Conservation (phyloP, 2,329 filamentous ascomycete species). For the Aspergillus luchuensis region DNA sequence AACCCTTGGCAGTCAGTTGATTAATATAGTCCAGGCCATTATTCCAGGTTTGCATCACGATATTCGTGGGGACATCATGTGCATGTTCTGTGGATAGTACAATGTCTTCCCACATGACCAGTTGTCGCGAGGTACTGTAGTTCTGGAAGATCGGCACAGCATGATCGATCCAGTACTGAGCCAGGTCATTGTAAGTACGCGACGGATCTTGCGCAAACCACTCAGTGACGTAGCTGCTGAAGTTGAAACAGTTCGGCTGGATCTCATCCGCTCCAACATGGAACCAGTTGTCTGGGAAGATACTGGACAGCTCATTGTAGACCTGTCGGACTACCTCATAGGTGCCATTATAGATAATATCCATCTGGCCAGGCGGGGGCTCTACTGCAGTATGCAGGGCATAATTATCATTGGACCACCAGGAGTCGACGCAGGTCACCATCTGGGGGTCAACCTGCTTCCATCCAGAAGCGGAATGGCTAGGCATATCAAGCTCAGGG, state of each 20-base stretch:
- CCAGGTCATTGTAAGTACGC: slow-evolving; percentile 54
- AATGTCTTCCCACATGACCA: slow-evolving; percentile 63
- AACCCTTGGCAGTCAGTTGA: slow-evolving; percentile 54
- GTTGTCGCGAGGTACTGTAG: slow-evolving; percentile 48
- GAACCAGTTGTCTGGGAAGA: slow-evolving; percentile 58
- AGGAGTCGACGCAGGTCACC: slow-evolving; percentile 58
- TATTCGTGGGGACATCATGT: slow-evolving; percentile 51
- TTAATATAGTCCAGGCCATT: slow-evolving; percentile 54
- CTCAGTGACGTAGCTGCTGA: slow-evolving; percentile 51
- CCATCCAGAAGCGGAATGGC: slow-evolving; percentile 59
- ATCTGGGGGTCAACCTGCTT: slow-evolving; percentile 59
- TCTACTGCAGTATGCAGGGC: slow-evolving; percentile 57
- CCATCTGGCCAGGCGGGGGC: slow-evolving; percentile 60
- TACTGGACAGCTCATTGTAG: slow-evolving; percentile 54
- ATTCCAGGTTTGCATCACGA: slow-evolving; percentile 60
- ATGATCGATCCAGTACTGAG: slow-evolving; percentile 58
- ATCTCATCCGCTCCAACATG: slow-evolving; percentile 61
- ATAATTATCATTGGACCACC: slow-evolving; percentile 64
- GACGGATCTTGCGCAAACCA: slow-evolving; percentile 56
- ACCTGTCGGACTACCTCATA: slow-evolving; percentile 58
- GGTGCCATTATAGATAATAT: slow-evolving; percentile 58
- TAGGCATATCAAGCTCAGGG: slow-evolving; percentile 65
- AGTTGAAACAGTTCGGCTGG: slow-evolving; percentile 60
- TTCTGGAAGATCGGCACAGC: slow-evolving; percentile 54
- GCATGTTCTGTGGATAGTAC: slow-evolving; percentile 50